These are phyloP conservation scores for Globisporangium irregulare DNA, from an alignment of 352 stramenopile genomes.

Conservation along the genomic window DNA sequence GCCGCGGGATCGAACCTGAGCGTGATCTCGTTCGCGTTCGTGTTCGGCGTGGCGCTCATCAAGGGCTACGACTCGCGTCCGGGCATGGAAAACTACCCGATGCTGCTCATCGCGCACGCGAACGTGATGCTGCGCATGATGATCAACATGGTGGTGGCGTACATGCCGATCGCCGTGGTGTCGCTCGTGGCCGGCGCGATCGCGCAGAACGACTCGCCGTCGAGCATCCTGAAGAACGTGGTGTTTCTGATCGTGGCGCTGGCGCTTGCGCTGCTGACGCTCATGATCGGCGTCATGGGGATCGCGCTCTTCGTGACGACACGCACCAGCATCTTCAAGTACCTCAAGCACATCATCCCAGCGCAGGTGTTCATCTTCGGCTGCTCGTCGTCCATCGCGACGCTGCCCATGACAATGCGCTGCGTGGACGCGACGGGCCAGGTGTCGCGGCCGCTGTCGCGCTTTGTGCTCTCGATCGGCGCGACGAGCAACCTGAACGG, in stretches of 20 bases:
- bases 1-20: constrained; percentile 52
- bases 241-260: constrained; percentile 49
- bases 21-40: constrained; percentile 72
- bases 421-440: constrained; percentile 66
- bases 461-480: constrained; percentile 65
- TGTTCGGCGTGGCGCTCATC: constrained; percentile 59
- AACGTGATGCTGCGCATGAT: constrained; percentile 72
- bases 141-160: constrained; percentile 62
- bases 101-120: constrained; percentile 62
- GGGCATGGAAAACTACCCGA: constrained; percentile 57
- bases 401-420: constrained; percentile 72
- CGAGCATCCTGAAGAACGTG: constrained; percentile 43
- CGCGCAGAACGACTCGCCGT: constrained; percentile 45
- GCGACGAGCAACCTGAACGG: constrained; percentile 75
- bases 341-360: constrained; percentile 62
- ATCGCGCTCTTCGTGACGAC: constrained; percentile 53
- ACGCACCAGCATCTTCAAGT: constrained; percentile 59
- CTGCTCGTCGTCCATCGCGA: constrained; percentile 78
- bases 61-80: constrained; percentile 51
- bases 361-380: constrained; percentile 77
- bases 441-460: constrained; percentile 53
- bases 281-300: constrained; percentile 55
- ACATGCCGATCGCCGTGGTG: constrained; percentile 69
- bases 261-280: constrained; percentile 37
- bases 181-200: constrained; percentile 74